Base-by-base conservation (phyloP, 805 yeast genomes). In the Scheffersomyces lignosus region DNA sequence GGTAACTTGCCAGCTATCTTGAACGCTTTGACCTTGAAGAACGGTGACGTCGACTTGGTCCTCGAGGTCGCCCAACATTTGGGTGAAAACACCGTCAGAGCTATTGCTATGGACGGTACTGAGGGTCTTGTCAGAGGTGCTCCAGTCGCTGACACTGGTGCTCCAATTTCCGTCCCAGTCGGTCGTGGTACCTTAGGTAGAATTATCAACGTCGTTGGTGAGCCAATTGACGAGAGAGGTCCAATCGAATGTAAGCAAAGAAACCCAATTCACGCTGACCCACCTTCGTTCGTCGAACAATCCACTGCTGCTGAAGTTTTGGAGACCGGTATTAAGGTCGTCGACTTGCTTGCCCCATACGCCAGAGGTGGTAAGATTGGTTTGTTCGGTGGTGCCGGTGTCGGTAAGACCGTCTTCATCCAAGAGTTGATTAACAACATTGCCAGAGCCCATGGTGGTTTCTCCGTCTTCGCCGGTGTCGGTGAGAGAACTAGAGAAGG, bases 321-420 rank as follows among this genome's bases (percentile, higher is more conserved):
- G 68, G 99, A 90, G 80, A 91, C 99, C 53, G 97, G 99, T 88
- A 91, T 91, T 72, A 91, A 91, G 83, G 99, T 91, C 73, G 99
- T 91, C 77, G 99, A 91, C 72, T 80, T 91, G 68, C 82, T 91
- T 57, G 99, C 99, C 59, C 99, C 99, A 60, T 91, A 91, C 80
- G 98, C 99, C 70, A 89, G 97, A 87, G 99, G 99, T 87, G 99
- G 99, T 87, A 91, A 91, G 84, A 91, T 91, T 88, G 99, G 99
- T 84, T 83, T 91, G 68, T 91, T 91, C 86, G 99, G 99, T 81
- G 99, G 99, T 91, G 99, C 99, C 74, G 99, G 99, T 91, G 99
- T 91, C 87, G 99, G 99, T 78, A 91, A 91, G 78, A 91, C 99
- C 74, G 99, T 91, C 51, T 91, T 91, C 78, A 91, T 91, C 77